These are phyloP conservation scores for Aschersonia sp. DNA, from an alignment of 2,329 filamentous ascomycete species.

Conservation along the genomic window DNA sequence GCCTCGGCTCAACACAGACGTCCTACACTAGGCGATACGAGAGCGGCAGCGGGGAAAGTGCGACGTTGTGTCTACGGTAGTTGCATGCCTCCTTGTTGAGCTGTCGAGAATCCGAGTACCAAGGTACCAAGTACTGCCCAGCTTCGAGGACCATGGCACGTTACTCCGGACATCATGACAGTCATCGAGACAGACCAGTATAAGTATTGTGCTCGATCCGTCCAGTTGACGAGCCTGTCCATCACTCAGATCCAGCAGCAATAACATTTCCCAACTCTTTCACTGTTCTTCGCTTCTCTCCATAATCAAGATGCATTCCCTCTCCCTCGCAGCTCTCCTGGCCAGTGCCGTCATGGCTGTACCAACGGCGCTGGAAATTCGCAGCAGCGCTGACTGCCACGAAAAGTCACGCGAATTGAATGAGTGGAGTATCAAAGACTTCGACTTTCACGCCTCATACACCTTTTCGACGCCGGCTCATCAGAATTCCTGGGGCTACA, in stretches of 20 bases:
- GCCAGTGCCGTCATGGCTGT: conserved; percentile 11
- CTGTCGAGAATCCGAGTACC: neutral
- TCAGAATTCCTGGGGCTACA: conserved; percentile 31
- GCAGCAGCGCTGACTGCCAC: conserved; percentile 8
- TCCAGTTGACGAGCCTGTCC: neutral
- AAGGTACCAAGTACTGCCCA: neutral
- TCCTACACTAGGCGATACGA: neutral
- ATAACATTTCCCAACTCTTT: neutral
- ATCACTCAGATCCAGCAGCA: neutral
- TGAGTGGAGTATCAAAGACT: conserved; percentile 25
- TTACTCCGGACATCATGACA: neutral
- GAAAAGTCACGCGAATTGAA: conserved; percentile 7
- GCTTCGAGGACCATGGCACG: neutral
- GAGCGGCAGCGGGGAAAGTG: neutral
- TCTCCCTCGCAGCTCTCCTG: conserved; percentile 10
- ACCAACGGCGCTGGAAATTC: conserved; percentile 5
- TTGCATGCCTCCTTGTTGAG: neutral
- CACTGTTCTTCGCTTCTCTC: neutral
- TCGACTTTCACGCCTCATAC: conserved; percentile 34
- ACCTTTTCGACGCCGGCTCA: conserved; percentile 36
- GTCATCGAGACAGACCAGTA: neutral
- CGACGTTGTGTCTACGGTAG: neutral
- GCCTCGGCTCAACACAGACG: no score
- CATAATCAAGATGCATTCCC: conserved; percentile 5
- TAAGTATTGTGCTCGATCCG: neutral